These are phyloP conservation scores for Trametes villosa DNA, from an alignment of 768 basidiomycete species.

Conservation along the genomic window DNA sequence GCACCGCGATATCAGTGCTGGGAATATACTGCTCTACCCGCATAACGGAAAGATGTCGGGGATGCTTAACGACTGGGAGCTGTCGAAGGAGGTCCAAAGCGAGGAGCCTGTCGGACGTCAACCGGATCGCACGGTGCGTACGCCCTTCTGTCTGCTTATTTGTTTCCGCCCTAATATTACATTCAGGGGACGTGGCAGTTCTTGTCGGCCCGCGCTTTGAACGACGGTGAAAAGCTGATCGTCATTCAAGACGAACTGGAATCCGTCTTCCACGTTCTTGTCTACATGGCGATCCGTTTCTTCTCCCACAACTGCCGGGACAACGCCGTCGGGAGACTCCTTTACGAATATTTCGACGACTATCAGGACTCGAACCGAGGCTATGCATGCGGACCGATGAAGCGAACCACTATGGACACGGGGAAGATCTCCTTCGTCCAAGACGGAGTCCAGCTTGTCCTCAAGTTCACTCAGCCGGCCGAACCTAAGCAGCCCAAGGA, in stretches of 20 bases:
- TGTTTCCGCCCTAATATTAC: not conserved
- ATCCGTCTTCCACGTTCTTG: slow-evolving; percentile 15
- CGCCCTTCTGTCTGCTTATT: not conserved
- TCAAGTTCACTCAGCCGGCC: not conserved
- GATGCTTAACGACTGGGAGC: slow-evolving; percentile 16
- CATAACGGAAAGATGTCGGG: not conserved
- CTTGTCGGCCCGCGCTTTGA: not conserved
- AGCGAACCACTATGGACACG: not conserved
- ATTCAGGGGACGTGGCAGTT: slow-evolving; percentile 18
- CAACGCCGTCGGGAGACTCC: slow-evolving; percentile 9
- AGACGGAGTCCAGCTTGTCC: not conserved
- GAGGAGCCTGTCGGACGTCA: not conserved
- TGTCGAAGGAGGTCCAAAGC: slow-evolving; percentile 1
- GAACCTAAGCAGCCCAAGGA: too few relatives aligned
- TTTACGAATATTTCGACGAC: slow-evolving; percentile 13
- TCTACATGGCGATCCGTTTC: slow-evolving; percentile 16
- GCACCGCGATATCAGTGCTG: slow-evolving; percentile 18
- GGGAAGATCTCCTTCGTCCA: not conserved
- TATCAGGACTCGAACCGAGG: not conserved
- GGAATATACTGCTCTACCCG: slow-evolving; percentile 9
- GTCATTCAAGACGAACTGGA: slow-evolving; percentile 13
- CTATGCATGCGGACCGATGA: not conserved
- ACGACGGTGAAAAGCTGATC: not conserved
- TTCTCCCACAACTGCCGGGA: slow-evolving; percentile 21
- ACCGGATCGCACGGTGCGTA: slow-evolving; percentile 17